A percentile compares a stretch with the other conserved stretches of the same genome.
Conservation (phyloP, 306 rosid genomes). For the Sphenostylis stenocarpa region DNA sequence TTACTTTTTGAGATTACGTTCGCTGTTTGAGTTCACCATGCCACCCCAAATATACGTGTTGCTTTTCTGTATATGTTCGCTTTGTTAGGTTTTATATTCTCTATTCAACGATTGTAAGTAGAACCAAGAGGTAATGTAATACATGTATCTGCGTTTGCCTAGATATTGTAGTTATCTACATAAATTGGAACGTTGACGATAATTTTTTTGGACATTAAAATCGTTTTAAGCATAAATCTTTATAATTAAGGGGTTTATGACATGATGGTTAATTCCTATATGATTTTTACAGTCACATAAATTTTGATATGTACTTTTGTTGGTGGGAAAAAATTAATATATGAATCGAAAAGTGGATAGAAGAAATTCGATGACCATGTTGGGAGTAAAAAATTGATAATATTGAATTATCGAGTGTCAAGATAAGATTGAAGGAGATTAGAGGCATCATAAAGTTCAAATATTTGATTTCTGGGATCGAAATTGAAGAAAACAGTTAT, state of each 20-base stretch:
- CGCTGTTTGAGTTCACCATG: slow-evolving; percentile 20
- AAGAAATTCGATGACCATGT: too few relatives aligned
- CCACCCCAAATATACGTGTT: neutral
- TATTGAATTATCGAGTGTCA: too few relatives aligned
- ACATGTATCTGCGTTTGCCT: neutral
- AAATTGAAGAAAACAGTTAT: too few relatives aligned
- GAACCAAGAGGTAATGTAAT: slow-evolving; percentile 7
- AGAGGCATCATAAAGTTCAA: too few relatives aligned
- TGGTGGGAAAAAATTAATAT: too few relatives aligned
- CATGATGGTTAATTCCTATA: neutral
- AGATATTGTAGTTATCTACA: neutral
- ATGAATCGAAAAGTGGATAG: too few relatives aligned
- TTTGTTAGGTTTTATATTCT: neutral
- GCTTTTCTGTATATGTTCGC: slow-evolving; percentile 7
- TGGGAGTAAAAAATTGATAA: too few relatives aligned
- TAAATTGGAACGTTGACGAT: neutral
- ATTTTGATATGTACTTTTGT: too few relatives aligned
- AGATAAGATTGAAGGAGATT: too few relatives aligned
- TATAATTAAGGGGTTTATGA: neutral
- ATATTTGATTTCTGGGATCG: too few relatives aligned
- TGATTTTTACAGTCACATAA: neutral
- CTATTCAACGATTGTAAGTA: slow-evolving; percentile 24
- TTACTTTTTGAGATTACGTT: slow-evolving; percentile 1
- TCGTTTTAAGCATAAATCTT: neutral
- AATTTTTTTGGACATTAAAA: neutral